A percentile compares a stretch with the other conserved stretches of the same genome.
Evolutionary conservation across 805 yeast species (phyloP).

Genomic region (Citeromyces matritensis): DNA sequence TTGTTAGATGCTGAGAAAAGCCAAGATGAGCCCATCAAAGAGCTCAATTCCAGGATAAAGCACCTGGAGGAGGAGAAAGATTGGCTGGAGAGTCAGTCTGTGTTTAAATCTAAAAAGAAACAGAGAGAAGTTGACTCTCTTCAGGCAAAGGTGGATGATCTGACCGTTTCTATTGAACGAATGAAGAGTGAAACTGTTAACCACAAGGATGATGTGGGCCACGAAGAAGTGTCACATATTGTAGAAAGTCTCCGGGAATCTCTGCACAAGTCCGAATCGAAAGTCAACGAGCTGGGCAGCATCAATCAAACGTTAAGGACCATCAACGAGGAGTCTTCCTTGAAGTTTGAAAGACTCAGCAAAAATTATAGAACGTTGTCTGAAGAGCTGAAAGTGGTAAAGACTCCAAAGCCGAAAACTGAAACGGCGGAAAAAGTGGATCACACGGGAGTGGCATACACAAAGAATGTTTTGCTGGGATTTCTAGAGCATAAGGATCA

Average conservation of each 20-base stretch:
- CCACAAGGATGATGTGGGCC: background rate
- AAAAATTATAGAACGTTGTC: conserved; percentile 56
- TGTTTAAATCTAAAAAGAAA: conserved; percentile 26
- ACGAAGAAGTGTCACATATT: conserved; percentile 5
- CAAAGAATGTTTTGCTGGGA: conserved; percentile 83
- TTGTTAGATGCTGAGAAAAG: conserved; percentile 55
- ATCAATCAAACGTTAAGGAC: conserved; percentile 37
- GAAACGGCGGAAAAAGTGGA: conserved; percentile 10
- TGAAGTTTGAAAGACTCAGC: conserved; percentile 53
- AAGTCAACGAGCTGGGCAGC: conserved; percentile 39
- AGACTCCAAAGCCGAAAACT: conserved; percentile 11
- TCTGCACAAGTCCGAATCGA: conserved; percentile 30
- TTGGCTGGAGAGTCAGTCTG: conserved; percentile 37
- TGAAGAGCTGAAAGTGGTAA: conserved; percentile 35
- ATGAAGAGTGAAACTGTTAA: background rate
- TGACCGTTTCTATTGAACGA: conserved; percentile 11
- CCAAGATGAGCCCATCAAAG: conserved; percentile 33
- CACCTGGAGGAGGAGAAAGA: conserved; percentile 46
- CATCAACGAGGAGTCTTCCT: conserved; percentile 50
- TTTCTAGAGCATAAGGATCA: conserved; percentile 90
- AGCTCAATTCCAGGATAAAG: conserved; percentile 34
- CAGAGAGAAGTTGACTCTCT: conserved; percentile 7
- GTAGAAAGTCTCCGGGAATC: conserved; percentile 34
- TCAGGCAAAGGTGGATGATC: background rate
- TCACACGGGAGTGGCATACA: conserved; percentile 50